These are phyloP conservation scores for Russula sp. DNA, from an alignment of 768 basidiomycete species.

Conservation along the genomic window DNA sequence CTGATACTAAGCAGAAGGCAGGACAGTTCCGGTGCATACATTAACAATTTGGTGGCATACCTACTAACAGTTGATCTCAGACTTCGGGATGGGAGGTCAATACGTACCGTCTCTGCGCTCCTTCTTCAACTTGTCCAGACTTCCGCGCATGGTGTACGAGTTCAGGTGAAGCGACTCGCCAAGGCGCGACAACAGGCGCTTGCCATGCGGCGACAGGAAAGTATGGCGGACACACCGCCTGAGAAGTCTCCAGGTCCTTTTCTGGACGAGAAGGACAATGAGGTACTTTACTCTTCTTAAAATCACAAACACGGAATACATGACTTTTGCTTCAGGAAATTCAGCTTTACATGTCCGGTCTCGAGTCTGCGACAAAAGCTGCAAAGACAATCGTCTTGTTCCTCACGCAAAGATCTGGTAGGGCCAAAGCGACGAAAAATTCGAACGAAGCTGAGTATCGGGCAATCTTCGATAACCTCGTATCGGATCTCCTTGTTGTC, in stretches of 20 bases:
- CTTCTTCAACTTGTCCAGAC: slow-evolving; percentile 96
- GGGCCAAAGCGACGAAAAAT: slow-evolving; percentile 81
- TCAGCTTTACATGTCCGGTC: slow-evolving; percentile 56
- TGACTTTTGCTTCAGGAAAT: slow-evolving; percentile 42
- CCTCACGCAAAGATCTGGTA: slow-evolving; percentile 56
- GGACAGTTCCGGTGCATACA: slow-evolving; percentile 74
- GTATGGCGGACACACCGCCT: slow-evolving; percentile 34
- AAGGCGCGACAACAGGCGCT: slow-evolving; percentile 55
- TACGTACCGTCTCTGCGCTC: slow-evolving; percentile 89
- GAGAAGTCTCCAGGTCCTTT: slow-evolving; percentile 40
- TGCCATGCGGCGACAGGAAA: slow-evolving; percentile 59
- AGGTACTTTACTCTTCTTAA: slow-evolving; percentile 34
- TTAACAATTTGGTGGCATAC: neutral
- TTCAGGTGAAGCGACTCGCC: slow-evolving; percentile 55
- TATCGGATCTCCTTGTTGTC: slow-evolving; percentile 80
- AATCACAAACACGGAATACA: neutral
- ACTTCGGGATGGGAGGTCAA: slow-evolving; percentile 81
- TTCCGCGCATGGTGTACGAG: slow-evolving; percentile 78
- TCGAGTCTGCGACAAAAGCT: slow-evolving; percentile 78
- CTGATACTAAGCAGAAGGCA: slow-evolving; percentile 83
- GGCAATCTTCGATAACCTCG: slow-evolving; percentile 83
- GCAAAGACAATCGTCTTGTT: slow-evolving; percentile 63
- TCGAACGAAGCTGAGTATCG: slow-evolving; percentile 94
- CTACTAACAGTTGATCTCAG: slow-evolving; percentile 34
- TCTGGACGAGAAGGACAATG: slow-evolving; percentile 60